Evolutionary conservation across 2,329 filamentous ascomycete genomes (phyloP), one percentile per base, ranked within the genome.

Genomic region (Colletotrichum filicis): DNA sequence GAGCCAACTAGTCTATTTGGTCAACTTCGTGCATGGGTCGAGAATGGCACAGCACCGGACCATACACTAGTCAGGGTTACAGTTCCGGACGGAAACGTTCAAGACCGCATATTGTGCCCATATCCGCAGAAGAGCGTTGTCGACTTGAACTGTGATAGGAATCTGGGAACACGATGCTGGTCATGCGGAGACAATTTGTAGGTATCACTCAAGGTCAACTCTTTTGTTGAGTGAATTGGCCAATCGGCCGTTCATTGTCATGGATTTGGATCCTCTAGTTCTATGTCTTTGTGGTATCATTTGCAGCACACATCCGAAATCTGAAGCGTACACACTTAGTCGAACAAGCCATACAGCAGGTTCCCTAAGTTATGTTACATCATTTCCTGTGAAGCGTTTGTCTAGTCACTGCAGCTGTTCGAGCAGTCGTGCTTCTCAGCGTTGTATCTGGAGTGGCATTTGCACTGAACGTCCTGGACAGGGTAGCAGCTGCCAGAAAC

Each of bases 81-180:
- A 0, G 60, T 37, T 9, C 26, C n/a, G 19, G 53, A 46, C 5
- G 66, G 58, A 2, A 9, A 4, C 9, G 30, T 32, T 2, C 58
- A 58, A 4, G 24, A 78, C 65, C 79, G 84, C 58, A 79, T 79
- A 16, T 77, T 86, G 69, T 87, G 85, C 76, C 78, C 77, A 55
- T 79, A 78, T 64, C 75, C 76, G 5, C 71, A 75, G 56, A 75
- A 78, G 24, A 66, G 77, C 75, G 79, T 16, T 77, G 82, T 79
- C 64, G 74, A 74, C 9, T 1, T 0, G 1, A 55, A 12, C 19
- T 74, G 74, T 32, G 56, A 53, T n/a, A 28, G 28, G n/a, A 22
- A 12, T 16, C 35, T 28, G 19, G 46, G 28, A 28, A 1, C 42
- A 7, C 5, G n/a, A 11, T 68, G 65, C 19, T 67, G 56, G 65